Evolutionary conservation across 2,329 filamentous ascomycete species (phyloP).

Genomic region (Neonectria sp.): DNA sequence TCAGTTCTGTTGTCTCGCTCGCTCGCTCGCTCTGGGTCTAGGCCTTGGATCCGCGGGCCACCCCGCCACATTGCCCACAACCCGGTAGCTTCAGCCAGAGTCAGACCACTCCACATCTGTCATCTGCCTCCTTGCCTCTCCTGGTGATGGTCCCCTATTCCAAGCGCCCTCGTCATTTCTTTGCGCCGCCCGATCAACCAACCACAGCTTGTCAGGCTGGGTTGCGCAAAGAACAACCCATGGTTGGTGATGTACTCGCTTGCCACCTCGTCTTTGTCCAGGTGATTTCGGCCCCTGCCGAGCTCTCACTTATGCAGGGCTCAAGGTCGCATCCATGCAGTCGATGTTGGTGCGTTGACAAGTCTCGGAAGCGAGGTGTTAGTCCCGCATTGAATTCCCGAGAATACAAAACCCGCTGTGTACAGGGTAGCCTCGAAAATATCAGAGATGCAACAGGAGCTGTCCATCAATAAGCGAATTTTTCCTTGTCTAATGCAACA

Average conservation of each 20-base stretch:
- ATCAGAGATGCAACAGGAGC: background rate
- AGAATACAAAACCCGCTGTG: background rate
- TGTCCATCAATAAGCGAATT: background rate
- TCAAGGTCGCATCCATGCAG: background rate
- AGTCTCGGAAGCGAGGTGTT: conserved; percentile 2
- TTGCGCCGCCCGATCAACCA: conserved; percentile 29
- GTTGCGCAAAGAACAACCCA: conserved; percentile 7
- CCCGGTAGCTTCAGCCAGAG: conserved; percentile 35
- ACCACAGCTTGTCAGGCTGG: conserved; percentile 22
- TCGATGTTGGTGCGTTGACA: background rate
- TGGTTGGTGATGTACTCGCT: conserved; percentile 23
- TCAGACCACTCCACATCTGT: conserved; percentile 36
- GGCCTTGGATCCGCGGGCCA: conserved; percentile 13
- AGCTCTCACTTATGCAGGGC: background rate
- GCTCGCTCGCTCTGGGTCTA: conserved; percentile 6
- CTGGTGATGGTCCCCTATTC: conserved; percentile 36
- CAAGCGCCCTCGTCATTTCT: conserved; percentile 38
- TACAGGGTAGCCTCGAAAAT: background rate
- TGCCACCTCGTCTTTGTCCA: conserved; percentile 2
- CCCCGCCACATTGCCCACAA: conserved; percentile 36
- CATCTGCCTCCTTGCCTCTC: conserved; percentile 32
- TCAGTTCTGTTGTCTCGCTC: conserved; percentile 12
- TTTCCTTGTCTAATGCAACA: background rate
- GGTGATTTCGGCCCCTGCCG: conserved; percentile 15
- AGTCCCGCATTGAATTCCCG: background rate